These are phyloP conservation scores for Backusella mclennaniae DNA, from an alignment of 192 early-diverging fungal species.

Conservation along the genomic window DNA sequence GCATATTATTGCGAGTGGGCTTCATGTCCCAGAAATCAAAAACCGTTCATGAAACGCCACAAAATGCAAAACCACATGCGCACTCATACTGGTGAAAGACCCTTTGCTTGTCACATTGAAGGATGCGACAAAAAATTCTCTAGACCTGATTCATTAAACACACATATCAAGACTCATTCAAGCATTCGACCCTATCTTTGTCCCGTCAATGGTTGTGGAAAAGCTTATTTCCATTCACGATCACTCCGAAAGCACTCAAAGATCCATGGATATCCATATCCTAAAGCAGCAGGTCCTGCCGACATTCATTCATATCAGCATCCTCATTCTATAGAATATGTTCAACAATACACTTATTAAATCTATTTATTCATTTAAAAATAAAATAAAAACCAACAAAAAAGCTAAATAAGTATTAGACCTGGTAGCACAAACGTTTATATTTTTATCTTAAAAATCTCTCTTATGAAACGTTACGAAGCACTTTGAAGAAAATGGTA, in stretches of 20 bases:
- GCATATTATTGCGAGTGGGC: constrained; percentile 48
- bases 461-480: no score
- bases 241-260: constrained; percentile 59
- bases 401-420: background rate
- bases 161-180: constrained; percentile 61
- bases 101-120: constrained; percentile 58
- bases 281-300: constrained; percentile 11
- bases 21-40: constrained; percentile 42
- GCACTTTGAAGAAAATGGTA: no score
- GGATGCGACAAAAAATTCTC: constrained; percentile 68
- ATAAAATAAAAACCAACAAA: background rate
- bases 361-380: background rate
- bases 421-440: no score
- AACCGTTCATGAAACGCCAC: constrained; percentile 66
- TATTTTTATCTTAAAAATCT: no score
- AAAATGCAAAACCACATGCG: constrained; percentile 70
- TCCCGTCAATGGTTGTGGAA: constrained; percentile 43
- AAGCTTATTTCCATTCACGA: constrained; percentile 60
- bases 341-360: background rate
- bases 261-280: constrained; percentile 28
- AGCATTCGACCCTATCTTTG: constrained; percentile 53
- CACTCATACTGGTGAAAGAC: constrained; percentile 72
- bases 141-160: constrained; percentile 65
- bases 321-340: constrained; percentile 4
- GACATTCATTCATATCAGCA: background rate